Evolutionary conservation across 2,329 filamentous ascomycete species (phyloP).

Genomic region (Penicillium sp.): DNA sequence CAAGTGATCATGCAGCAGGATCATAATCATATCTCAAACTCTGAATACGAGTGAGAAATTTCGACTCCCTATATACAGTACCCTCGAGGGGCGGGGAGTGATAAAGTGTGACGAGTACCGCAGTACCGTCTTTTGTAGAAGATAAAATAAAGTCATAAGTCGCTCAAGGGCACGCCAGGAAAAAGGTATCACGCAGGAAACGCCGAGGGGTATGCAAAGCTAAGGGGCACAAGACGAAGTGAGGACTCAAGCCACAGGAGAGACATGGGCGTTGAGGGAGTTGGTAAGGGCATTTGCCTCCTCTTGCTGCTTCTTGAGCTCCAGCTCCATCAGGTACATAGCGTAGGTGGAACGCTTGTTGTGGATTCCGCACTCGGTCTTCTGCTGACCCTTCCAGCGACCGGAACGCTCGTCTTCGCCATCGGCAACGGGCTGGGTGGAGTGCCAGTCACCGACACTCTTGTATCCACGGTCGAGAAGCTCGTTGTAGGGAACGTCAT

Average conservation of each 20-base stretch:
- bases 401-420: constrained; percentile 95
- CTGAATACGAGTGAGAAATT: not conserved
- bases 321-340: constrained; percentile 75
- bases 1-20: not conserved
- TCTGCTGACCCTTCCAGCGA: constrained; percentile 92
- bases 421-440: constrained; percentile 83
- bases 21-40: not conserved
- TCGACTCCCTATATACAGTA: constrained; percentile 19
- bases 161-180: constrained; percentile 10
- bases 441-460: constrained; percentile 98
- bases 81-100: constrained; percentile 6
- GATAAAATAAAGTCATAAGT: constrained; percentile 1
- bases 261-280: constrained; percentile 41
- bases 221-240: constrained; percentile 1
- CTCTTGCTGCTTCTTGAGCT: constrained; percentile 69
- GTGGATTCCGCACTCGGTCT: constrained; percentile 98
- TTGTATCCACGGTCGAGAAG: constrained; percentile 95
- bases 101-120: not conserved
- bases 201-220: constrained; percentile 23
- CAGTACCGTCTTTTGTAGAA: constrained; percentile 1
- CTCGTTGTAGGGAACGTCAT: constrained; percentile 90
- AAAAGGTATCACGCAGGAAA: constrained; percentile 25
- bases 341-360: constrained; percentile 95
- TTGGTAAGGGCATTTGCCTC: constrained; percentile 55
- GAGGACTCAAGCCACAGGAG: constrained; percentile 24